phyloP scores from a whole-genome alignment of 345 rosid species.

The Eucalyptus viminalis region DNA sequence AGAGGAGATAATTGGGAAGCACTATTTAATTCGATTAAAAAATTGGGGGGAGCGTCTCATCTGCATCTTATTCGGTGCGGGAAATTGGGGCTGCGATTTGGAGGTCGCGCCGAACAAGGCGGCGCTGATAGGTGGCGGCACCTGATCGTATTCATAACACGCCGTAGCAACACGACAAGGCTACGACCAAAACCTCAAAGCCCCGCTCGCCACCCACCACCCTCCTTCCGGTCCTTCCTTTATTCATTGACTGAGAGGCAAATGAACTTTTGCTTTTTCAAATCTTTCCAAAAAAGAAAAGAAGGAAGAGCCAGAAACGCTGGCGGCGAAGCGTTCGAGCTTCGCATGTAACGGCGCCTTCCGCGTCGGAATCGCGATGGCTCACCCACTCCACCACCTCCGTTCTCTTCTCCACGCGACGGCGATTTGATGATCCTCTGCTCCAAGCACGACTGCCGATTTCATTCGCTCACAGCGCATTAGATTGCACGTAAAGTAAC shows the following conservation, averaged over 20 bases:
- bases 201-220: neutral
- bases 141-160: neutral
- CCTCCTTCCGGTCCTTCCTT: neutral
- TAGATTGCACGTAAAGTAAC: neutral
- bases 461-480: neutral
- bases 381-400: neutral
- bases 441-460: neutral
- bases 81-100: neutral
- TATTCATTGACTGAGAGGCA: neutral
- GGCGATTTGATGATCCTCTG: neutral
- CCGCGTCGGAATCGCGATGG: neutral
- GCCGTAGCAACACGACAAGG: neutral
- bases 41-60: neutral
- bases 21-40: neutral
- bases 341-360: neutral
- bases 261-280: neutral
- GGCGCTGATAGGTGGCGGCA: neutral
- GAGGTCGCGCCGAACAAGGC: neutral
- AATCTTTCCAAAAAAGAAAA: neutral
- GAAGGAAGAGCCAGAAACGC: rapidly evolving
- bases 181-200: neutral
- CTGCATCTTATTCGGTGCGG: neutral
- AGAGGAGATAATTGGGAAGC: neutral
- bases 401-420: neutral
- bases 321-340: neutral